Evolutionary conservation across 371 early-diverging fungal genomes (phyloP), one percentile per base, ranked within the genome.

Genomic region (Mucor piriformis): DNA sequence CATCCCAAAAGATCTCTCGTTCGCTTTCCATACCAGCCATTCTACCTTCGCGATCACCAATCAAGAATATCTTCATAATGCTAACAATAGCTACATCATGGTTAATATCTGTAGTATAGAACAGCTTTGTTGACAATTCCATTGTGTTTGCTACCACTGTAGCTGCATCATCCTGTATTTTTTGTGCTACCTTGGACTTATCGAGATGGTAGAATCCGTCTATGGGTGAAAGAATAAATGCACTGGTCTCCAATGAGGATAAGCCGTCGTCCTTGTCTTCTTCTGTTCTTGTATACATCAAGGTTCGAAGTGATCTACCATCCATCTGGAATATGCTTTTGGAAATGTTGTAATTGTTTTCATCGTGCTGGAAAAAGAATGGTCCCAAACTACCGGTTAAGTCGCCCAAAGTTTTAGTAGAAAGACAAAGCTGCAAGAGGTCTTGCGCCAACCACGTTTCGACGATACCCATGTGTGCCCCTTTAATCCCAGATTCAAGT

Each of bases 161-260:
- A 3, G 64, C 54, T 50, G 76, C 73, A 55, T 72, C 61, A 8
- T 58, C 51, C 25, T 52, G 32, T 16, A 50, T 35, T 23, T 57
- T 46, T 62, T 70, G 71, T 48, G 73, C 67, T 37, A 69, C 52
- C 38, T 44, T 52, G 13, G 71, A 74, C 21, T 69, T 74, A 50
- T 76, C 80, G 27, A 69, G 66, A 56, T 76, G 75, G 64, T 79
- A 83, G 33, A 81, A 29, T 33, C 80, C 73, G 54, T 81, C 83
- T 55, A 85, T 79, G 35, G 86, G 85, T 32, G 76, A 79, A 53
- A 81, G 73, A n/a, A 83, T 29, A 74, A 78, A 85, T 6, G 64
- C 65, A 25, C 64, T 70, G 8, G 60, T 42, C 32, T 59, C 64
- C 11, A 52, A 15, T 35, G 52, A 35, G 24, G 16, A 15, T 8